Percentiles rank a stretch among this genome's conserved stretches.
phyloP scores from a whole-genome alignment of 257 asterid genomes.

The Solanum boliviense region DNA sequence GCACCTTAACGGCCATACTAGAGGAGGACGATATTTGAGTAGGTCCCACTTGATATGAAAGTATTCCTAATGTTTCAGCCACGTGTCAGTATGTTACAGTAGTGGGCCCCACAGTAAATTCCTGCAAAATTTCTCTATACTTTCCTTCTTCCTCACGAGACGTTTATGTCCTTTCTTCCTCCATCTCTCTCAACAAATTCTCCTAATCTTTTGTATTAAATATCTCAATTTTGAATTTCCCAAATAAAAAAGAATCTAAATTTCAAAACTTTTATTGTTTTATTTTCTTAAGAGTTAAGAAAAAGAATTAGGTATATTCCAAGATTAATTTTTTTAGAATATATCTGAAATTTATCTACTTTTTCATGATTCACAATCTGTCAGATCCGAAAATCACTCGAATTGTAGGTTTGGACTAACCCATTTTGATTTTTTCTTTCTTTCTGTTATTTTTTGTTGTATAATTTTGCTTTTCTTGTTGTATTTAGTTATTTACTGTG shows the following conservation, averaged over 20 bases:
- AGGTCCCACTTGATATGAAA: slow-evolving; percentile 6
- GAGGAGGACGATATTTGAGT: not conserved
- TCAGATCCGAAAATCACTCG: slow-evolving; percentile 45
- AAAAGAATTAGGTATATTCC: not conserved
- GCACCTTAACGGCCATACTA: not conserved
- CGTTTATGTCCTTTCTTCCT: slow-evolving; percentile 1
- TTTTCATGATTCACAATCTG: slow-evolving; percentile 20
- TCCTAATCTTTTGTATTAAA: not conserved
- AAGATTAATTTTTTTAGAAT: not conserved
- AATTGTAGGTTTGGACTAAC: not conserved
- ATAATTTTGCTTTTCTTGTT: not conserved
- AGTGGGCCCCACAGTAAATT: slow-evolving; percentile 15
- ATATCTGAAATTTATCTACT: not conserved
- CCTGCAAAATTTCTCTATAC: not conserved
- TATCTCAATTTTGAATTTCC: not conserved
- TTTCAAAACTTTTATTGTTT: not conserved
- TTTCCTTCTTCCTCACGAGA: slow-evolving; percentile 35
- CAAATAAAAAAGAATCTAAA: not conserved
- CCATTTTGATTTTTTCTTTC: not conserved
- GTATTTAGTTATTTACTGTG: not conserved
- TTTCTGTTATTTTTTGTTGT: not conserved
- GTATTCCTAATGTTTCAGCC: slow-evolving; percentile 1
- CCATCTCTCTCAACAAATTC: not conserved
- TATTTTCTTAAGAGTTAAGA: not conserved
- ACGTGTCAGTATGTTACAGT: slow-evolving; percentile 4